Evolutionary conservation across 108 stramenopile species (phyloP).

Genomic region (Pseudonitzschia pungens): DNA sequence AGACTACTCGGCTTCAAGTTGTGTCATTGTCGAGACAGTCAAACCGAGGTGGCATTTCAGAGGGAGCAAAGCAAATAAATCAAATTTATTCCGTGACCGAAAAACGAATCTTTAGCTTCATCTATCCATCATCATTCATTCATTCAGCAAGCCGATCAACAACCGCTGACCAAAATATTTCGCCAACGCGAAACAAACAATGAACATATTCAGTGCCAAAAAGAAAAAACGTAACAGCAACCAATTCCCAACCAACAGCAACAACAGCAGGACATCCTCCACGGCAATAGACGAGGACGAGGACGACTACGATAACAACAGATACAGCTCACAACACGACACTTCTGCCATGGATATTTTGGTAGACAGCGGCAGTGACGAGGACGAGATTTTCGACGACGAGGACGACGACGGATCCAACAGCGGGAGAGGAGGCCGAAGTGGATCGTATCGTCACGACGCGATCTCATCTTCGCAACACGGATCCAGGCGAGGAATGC

Average conservation of each 20-base stretch:
- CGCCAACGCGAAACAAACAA: neutral
- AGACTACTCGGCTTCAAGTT: no score
- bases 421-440: neutral
- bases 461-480: slow-evolving; percentile 1
- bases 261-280: neutral
- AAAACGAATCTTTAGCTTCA: neutral
- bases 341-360: slow-evolving; percentile 25
- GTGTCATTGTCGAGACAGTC: neutral
- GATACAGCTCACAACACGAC: slow-evolving; percentile 1
- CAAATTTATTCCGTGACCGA: neutral
- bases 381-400: slow-evolving; percentile 48
- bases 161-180: neutral
- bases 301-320: neutral
- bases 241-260: neutral
- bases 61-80: neutral
- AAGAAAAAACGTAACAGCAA: neutral
- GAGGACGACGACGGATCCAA: slow-evolving; percentile 41
- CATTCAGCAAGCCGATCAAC: no score
- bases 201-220: slow-evolving; percentile 15
- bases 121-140: no score
- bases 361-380: slow-evolving; percentile 40
- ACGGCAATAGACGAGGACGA: neutral
- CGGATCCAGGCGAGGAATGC: slow-evolving; percentile 7
- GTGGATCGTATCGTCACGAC: slow-evolving; percentile 16
- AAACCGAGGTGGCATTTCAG: neutral